Conservation (phyloP, 257 asterid species). For the Cruciata laevipes region DNA sequence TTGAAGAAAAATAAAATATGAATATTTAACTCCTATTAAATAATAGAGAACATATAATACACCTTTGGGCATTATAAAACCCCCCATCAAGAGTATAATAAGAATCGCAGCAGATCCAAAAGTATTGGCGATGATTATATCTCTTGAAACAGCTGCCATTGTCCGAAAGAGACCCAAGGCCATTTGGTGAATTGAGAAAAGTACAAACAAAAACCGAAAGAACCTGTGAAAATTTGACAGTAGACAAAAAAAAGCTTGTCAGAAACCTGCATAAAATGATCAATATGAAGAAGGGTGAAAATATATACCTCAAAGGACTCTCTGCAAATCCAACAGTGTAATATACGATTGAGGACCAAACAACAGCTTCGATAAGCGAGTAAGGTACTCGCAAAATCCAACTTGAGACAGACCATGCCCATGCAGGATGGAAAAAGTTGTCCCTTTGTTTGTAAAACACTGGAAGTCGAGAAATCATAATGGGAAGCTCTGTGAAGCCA, state of each 20-base stretch:
- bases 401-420: slow-evolving; percentile 82
- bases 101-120: slow-evolving; percentile 79
- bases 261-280: not conserved
- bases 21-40: not conserved
- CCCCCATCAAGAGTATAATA: slow-evolving; percentile 66
- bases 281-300: slow-evolving; percentile 3
- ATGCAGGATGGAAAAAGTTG: slow-evolving; percentile 81
- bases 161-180: slow-evolving; percentile 80
- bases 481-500: slow-evolving; percentile 81
- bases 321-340: slow-evolving; percentile 77
- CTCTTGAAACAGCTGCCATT: slow-evolving; percentile 82
- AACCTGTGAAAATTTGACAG: slow-evolving; percentile 43
- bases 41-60: slow-evolving; percentile 13
- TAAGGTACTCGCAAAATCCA: slow-evolving; percentile 75
- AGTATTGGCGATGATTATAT: slow-evolving; percentile 72
- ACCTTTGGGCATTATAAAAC: slow-evolving; percentile 81
- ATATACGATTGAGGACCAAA: slow-evolving; percentile 75
- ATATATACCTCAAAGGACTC: slow-evolving; percentile 60
- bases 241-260: slow-evolving; percentile 9
- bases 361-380: slow-evolving; percentile 66
- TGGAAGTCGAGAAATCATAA: slow-evolving; percentile 80
- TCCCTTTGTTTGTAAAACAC: slow-evolving; percentile 90
- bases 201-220: slow-evolving; percentile 54
- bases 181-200: slow-evolving; percentile 80
- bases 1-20: not conserved